Evolutionary conservation across 768 basidiomycete species (phyloP).

Genomic region (Termitomyces sp.): DNA sequence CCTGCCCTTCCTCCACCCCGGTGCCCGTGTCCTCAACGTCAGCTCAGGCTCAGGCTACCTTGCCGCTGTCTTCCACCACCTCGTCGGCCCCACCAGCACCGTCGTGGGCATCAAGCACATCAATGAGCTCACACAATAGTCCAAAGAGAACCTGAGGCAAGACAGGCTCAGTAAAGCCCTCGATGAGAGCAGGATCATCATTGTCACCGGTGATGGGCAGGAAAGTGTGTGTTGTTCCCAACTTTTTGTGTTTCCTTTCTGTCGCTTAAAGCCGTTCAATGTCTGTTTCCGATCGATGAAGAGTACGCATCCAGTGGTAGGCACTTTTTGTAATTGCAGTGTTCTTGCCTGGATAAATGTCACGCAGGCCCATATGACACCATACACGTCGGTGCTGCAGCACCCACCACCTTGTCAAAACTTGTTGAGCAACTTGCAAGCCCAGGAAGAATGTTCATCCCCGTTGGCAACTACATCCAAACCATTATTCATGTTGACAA

Average conservation of each 20-base stretch:
- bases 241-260: not conserved
- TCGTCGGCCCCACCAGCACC: slow-evolving; percentile 51
- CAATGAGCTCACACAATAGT: slow-evolving; percentile 66
- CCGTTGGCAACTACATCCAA: slow-evolving; percentile 62
- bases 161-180: slow-evolving; percentile 59
- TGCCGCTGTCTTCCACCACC: slow-evolving; percentile 71
- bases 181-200: slow-evolving; percentile 47
- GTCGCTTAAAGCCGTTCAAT: not conserved
- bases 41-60: slow-evolving; percentile 89
- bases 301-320: slow-evolving; percentile 30
- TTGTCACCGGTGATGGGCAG: slow-evolving; percentile 78
- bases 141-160: slow-evolving; percentile 55
- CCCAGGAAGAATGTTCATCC: slow-evolving; percentile 88
- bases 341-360: not conserved
- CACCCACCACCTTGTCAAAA: slow-evolving; percentile 60
- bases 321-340: not conserved
- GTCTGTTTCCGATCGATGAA: slow-evolving; percentile 12
- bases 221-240: slow-evolving; percentile 42
- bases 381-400: slow-evolving; percentile 94
- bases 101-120: slow-evolving; percentile 94
- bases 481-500: slow-evolving; percentile 79
- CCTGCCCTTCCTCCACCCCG: slow-evolving; percentile 62
- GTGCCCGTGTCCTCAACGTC: slow-evolving; percentile 79
- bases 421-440: slow-evolving; percentile 74
- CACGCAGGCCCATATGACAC: slow-evolving; percentile 62